Percentiles rank a stretch among this genome's conserved stretches.
phyloP scores from a whole-genome alignment of 2,329 filamentous ascomycete species.

The Clonostachys solani region DNA sequence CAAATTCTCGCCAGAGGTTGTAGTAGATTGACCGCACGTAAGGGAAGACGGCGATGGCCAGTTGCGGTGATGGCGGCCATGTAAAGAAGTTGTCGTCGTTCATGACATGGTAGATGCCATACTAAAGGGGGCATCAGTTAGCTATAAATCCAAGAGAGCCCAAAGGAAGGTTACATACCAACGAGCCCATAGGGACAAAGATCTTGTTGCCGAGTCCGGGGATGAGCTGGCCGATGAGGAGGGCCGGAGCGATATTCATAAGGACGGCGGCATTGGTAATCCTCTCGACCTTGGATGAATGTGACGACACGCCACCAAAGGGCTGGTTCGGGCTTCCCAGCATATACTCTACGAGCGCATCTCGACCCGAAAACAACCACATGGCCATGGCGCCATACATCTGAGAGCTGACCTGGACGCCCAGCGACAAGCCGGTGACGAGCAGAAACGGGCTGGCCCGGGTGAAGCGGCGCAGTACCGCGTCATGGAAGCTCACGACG shows the following conservation, averaged over 20 bases:
- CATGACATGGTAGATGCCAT: slow-evolving; percentile 38
- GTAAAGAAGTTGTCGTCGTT: slow-evolving; percentile 36
- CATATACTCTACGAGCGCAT: slow-evolving; percentile 36
- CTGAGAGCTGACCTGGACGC: slow-evolving; percentile 45
- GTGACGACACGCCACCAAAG: slow-evolving; percentile 14
- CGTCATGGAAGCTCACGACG: slow-evolving; percentile 63
- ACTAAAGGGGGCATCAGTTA: slow-evolving; percentile 25
- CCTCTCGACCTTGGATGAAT: slow-evolving; percentile 6
- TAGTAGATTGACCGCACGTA: slow-evolving; percentile 39
- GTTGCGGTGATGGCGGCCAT: slow-evolving; percentile 51
- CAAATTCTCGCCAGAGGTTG: slow-evolving; percentile 38
- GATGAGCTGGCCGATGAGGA: slow-evolving; percentile 38
- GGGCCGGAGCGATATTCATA: slow-evolving; percentile 38
- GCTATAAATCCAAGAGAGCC: background rate
- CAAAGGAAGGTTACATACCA: slow-evolving; percentile 22
- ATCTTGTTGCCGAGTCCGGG: slow-evolving; percentile 35
- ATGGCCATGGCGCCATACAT: slow-evolving; percentile 49
- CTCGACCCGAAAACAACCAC: slow-evolving; percentile 46
- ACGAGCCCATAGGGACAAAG: slow-evolving; percentile 32
- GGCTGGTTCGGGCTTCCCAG: slow-evolving; percentile 21
- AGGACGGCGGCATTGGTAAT: slow-evolving; percentile 28
- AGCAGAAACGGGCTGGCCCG: slow-evolving; percentile 59
- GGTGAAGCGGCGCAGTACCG: slow-evolving; percentile 51
- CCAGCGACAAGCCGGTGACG: slow-evolving; percentile 49
- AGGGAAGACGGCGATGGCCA: slow-evolving; percentile 46